Evolutionary conservation across 345 rosid species (phyloP).

Genomic region (Lenwebbia sp.): DNA sequence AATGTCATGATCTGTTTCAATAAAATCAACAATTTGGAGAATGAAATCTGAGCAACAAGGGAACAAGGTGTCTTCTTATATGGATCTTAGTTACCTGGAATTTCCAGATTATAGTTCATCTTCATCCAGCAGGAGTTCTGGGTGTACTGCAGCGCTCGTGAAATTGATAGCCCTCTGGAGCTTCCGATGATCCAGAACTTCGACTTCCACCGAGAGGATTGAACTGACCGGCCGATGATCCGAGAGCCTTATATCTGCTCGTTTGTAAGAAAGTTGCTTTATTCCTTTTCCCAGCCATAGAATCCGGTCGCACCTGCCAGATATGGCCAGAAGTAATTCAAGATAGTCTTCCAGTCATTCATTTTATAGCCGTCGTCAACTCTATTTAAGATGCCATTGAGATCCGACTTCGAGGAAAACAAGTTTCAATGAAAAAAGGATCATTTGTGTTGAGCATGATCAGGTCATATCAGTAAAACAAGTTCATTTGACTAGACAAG

Average conservation of each 20-base stretch:
- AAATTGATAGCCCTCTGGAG: constrained; percentile 67
- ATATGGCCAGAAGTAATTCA: background rate
- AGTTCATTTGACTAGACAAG: background rate
- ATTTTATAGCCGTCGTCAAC: background rate
- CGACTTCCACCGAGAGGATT: constrained; percentile 57
- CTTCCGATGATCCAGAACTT: constrained; percentile 73
- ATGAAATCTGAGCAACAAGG: background rate
- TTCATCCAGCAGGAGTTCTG: constrained; percentile 42
- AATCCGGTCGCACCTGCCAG: constrained; percentile 89
- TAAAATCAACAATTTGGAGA: background rate
- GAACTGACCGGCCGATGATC: constrained; percentile 98
- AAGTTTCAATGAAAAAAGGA: background rate
- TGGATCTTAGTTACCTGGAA: constrained; percentile 7
- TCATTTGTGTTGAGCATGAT: background rate
- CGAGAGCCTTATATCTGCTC: constrained; percentile 52
- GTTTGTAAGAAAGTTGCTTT: constrained; percentile 63
- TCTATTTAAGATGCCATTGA: background rate
- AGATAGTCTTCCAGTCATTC: background rate
- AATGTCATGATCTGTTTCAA: background rate
- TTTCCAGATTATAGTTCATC: background rate
- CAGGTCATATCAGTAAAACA: background rate
- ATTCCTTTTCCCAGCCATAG: constrained; percentile 85
- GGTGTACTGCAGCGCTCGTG: constrained; percentile 65
- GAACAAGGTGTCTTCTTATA: background rate
- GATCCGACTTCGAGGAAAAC: background rate